phyloP scores from a whole-genome alignment of 805 yeast genomes.

The Myxozyma sirexii region DNA sequence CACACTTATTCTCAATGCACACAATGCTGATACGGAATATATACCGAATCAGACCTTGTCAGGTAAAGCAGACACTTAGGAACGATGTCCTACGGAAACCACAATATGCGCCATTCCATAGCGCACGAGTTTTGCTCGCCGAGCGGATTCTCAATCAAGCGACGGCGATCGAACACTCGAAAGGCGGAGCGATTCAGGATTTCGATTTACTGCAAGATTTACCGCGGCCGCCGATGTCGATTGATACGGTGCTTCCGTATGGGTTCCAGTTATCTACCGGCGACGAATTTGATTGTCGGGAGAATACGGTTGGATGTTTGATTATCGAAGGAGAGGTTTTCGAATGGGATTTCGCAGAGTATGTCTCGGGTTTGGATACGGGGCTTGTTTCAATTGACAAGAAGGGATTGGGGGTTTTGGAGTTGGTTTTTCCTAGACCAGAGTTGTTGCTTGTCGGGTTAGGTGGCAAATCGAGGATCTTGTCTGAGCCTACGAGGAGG shows the following conservation, averaged over 20 bases:
- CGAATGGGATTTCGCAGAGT: conserved; percentile 53
- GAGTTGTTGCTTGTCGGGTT: conserved; percentile 73
- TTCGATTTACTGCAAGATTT: conserved; percentile 32
- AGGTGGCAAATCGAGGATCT: conserved; percentile 62
- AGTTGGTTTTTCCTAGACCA: conserved; percentile 70
- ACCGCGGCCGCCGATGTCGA: conserved; percentile 32
- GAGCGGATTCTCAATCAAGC: conserved; percentile 25
- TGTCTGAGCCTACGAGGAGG: conserved; percentile 57
- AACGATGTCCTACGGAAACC: neutral
- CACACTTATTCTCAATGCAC: too few relatives aligned
- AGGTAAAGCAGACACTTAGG: neutral
- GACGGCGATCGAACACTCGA: conserved; percentile 24
- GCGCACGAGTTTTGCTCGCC: neutral
- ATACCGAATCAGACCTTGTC: neutral
- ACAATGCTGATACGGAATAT: neutral
- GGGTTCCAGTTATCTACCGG: conserved; percentile 30
- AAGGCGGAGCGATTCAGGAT: conserved; percentile 34
- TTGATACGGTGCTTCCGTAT: conserved; percentile 21
- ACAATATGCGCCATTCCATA: neutral
- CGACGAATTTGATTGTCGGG: conserved; percentile 36
- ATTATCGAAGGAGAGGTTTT: conserved; percentile 54
- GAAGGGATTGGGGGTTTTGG: conserved; percentile 53
- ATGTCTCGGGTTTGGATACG: conserved; percentile 50
- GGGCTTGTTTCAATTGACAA: conserved; percentile 59
- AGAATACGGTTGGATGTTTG: conserved; percentile 50